phyloP scores from a whole-genome alignment of 164 flowering plant species.

The Sedum album region DNA sequence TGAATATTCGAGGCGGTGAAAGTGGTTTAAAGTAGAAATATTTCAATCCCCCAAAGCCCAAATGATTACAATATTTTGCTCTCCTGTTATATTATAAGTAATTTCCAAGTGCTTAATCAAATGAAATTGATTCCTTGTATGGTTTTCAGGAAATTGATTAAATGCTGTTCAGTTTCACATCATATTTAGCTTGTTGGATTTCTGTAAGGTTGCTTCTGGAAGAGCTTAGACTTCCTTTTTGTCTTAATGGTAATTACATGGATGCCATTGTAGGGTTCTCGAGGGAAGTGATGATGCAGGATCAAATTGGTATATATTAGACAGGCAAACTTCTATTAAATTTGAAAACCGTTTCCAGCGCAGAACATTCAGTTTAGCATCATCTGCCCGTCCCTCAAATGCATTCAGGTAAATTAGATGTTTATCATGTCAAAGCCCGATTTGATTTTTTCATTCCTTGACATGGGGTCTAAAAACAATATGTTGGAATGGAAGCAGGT shows the following conservation, averaged over 20 bases:
- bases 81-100: neutral
- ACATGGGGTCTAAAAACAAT: neutral
- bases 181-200: neutral
- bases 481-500: neutral
- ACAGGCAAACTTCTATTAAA: conserved; percentile 51
- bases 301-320: conserved; percentile 63
- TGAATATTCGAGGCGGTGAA: too few relatives aligned
- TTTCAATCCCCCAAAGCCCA: too few relatives aligned
- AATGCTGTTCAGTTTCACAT: neutral
- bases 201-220: neutral
- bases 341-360: conserved; percentile 75
- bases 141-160: neutral
- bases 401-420: conserved; percentile 54
- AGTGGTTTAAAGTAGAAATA: too few relatives aligned
- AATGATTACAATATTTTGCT: neutral
- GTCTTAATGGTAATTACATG: neutral
- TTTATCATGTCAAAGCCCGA: neutral
- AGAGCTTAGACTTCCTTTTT: neutral
- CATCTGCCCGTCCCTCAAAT: conserved; percentile 30
- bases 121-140: neutral
- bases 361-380: conserved; percentile 36
- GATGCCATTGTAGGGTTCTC: conserved; percentile 44
- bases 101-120: too few relatives aligned
- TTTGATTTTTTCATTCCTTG: neutral
- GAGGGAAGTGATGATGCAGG: conserved; percentile 91